A percentile compares a stretch with the other conserved stretches of the same genome.
phyloP scores from a whole-genome alignment of 768 basidiomycete genomes.

The Podaxis mareebaensis region DNA sequence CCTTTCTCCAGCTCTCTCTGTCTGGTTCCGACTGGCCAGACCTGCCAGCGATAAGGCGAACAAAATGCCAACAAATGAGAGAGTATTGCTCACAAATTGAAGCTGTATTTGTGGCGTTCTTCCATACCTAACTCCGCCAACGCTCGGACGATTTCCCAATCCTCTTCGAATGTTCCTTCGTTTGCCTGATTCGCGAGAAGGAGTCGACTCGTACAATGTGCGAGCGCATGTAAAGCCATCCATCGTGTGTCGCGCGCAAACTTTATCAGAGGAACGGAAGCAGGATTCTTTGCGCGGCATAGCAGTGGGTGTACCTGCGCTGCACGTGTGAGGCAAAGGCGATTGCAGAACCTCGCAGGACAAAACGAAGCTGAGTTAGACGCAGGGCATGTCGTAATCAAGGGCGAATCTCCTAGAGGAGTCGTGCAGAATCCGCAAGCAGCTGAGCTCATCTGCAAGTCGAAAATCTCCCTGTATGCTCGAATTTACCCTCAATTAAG shows the following conservation, averaged over 20 bases:
- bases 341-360: constrained; percentile 74
- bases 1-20: constrained; percentile 65
- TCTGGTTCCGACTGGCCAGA: constrained; percentile 51
- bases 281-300: constrained; percentile 76
- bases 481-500: background rate
- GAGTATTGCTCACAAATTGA: constrained; percentile 38
- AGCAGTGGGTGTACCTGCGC: constrained; percentile 67
- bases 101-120: constrained; percentile 57
- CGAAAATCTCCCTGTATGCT: constrained; percentile 70
- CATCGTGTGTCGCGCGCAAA: constrained; percentile 63
- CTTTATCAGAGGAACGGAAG: constrained; percentile 55
- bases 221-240: constrained; percentile 76
- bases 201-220: constrained; percentile 64
- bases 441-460: constrained; percentile 55
- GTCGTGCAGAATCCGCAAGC: constrained; percentile 81
- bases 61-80: constrained; percentile 11
- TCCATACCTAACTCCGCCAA: constrained; percentile 80
- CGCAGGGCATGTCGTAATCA: constrained; percentile 54
- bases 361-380: constrained; percentile 47
- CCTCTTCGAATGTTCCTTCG: constrained; percentile 44
- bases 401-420: constrained; percentile 47
- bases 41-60: background rate
- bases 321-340: constrained; percentile 71
- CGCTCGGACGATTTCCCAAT: constrained; percentile 56
- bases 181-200: constrained; percentile 53